These are phyloP conservation scores for Cyclostephanos invisitatus DNA, from an alignment of 108 stramenopile species.

Conservation along the genomic window DNA sequence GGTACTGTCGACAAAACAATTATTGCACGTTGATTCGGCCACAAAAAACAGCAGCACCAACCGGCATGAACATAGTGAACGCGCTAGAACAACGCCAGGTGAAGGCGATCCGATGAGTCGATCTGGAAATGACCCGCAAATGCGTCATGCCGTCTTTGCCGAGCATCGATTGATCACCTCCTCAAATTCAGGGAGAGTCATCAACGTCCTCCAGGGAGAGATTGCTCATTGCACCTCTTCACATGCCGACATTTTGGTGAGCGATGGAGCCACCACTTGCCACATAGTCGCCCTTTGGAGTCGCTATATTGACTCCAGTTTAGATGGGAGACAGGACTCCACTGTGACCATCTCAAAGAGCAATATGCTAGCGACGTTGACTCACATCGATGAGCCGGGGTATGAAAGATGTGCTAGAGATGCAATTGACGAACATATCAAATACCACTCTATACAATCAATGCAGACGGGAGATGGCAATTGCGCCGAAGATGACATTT, in stretches of 20 bases:
- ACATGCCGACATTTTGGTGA: constrained; percentile 52
- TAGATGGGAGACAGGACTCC: constrained; percentile 1
- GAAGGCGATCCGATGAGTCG: neutral
- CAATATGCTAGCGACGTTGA: constrained; percentile 49
- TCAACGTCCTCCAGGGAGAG: constrained; percentile 52
- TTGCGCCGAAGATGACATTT: neutral
- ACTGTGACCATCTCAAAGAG: neutral
- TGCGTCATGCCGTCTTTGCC: neutral
- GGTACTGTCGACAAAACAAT: constrained; percentile 9
- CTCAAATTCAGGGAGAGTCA: constrained; percentile 33
- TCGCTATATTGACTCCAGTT: constrained; percentile 4
- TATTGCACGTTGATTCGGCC: neutral
- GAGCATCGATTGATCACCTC: constrained; percentile 26
- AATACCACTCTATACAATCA: constrained; percentile 45
- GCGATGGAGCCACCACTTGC: constrained; percentile 84
- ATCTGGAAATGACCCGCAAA: neutral
- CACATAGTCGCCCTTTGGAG: constrained; percentile 83
- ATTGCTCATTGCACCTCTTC: constrained; percentile 44
- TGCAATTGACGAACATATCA: constrained; percentile 62
- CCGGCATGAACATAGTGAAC: neutral
- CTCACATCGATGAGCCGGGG: constrained; percentile 68
- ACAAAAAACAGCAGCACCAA: neutral
- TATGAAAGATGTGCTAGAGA: constrained; percentile 66
- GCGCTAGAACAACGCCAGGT: neutral
- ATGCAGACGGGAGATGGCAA: neutral